Evolutionary conservation across 257 asterid species (phyloP).

Genomic region (Nicotiana knightiana): DNA sequence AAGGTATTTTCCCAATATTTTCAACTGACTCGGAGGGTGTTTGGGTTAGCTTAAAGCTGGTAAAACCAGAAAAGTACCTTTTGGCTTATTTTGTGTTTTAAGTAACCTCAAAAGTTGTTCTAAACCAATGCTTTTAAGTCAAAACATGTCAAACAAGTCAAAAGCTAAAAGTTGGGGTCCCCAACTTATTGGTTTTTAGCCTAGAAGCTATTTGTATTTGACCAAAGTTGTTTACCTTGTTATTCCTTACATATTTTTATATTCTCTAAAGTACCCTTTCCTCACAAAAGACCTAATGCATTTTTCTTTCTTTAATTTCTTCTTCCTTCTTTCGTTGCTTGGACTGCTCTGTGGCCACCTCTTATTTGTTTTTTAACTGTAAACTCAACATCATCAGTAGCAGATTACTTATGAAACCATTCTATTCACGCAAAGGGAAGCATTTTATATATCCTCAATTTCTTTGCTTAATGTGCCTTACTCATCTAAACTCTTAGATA

Average conservation of each 20-base stretch:
- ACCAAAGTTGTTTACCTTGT: too few species aligned
- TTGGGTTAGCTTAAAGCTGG: neutral
- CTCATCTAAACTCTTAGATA: neutral
- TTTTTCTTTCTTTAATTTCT: neutral
- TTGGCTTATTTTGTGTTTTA: conserved; percentile 34
- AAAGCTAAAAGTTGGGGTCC: too few species aligned
- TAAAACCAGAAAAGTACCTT: neutral
- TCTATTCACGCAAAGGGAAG: neutral
- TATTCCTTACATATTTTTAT: too few species aligned
- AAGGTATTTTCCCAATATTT: neutral
- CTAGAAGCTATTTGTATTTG: too few species aligned
- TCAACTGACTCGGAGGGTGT: neutral
- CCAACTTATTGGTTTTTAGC: too few species aligned
- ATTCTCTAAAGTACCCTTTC: too few species aligned
- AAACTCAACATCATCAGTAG: neutral
- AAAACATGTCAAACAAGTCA: too few species aligned
- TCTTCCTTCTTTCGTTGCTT: neutral
- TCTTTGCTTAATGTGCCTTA: neutral
- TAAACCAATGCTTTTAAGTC: neutral
- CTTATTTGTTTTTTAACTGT: neutral
- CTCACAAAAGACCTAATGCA: too few species aligned
- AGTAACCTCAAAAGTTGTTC: conserved; percentile 11
- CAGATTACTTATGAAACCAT: neutral
- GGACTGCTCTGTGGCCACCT: neutral
- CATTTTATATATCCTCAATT: neutral